Evolutionary conservation across 1,284 basidiomycete genomes (phyloP), one percentile per base, ranked within the genome.

Genomic region (Xerocomus minutiporus): DNA sequence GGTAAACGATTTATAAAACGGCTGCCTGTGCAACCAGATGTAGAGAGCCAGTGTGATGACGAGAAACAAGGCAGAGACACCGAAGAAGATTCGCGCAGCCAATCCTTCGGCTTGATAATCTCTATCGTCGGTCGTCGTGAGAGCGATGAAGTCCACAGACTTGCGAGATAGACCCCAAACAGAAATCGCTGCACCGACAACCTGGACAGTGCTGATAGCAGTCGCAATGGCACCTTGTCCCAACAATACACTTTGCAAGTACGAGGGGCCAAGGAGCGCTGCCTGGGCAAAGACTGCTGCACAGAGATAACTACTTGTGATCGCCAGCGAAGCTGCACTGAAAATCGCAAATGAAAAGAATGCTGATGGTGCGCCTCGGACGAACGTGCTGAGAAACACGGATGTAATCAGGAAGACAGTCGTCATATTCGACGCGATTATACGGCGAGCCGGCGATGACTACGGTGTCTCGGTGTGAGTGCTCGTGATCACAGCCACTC

Each of bases 221-320:
- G 90, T 84, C 0, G 84, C 86, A 0, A 89, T 80, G 1, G 83
- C 84, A 7, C 84, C 88, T 62, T 90, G 86, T 4, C 88, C 88
- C 2, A 85, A 78, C 73, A 90, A 80, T 62, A 83, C 73, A 13
- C 83, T 72, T 65, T 88, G 86, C 52, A 90, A 77, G 4, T 82
- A 80, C 17, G 73, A 63, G 7, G 83, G 79, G 0, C 88, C 88
- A 56, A 88, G 87, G 20, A 86, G 71, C 0, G 88, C 86, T 3
- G 85, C 86, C 28, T 84, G 75, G 4, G 83, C 84, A 39, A 86
- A 77, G 44, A 83, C 72, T 12, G 88, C 79, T 0, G 81, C 83
- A 57, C 85, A 83, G 12, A 89, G 74, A 61, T 86, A 90, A 2
- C 84, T 79, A 0, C 83, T 84, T 0, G 79, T 76, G 15, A 71